A percentile compares a stretch with the other conserved stretches of the same genome.
These are phyloP conservation scores for Themeda triandra DNA, from an alignment of 176 grass and related monocot species.

Conservation along the genomic window DNA sequence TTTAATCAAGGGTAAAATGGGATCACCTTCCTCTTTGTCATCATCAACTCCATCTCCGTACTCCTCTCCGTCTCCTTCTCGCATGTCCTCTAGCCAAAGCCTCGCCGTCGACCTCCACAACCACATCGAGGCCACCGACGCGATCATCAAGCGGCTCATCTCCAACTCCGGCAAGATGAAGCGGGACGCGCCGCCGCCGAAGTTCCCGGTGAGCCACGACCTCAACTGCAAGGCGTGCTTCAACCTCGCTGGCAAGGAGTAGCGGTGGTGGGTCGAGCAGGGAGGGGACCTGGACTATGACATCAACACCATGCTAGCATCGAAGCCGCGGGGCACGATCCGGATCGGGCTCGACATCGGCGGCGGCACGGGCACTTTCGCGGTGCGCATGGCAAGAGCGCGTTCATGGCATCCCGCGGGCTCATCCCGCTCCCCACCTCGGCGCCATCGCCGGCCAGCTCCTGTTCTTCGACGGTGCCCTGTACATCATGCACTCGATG, in stretches of 20 bases:
- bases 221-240: constrained; percentile 49
- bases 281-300: constrained; percentile 33
- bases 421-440: constrained; percentile 48
- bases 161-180: background rate
- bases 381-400: constrained; percentile 49
- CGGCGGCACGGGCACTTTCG: constrained; percentile 56
- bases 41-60: constrained; percentile 26
- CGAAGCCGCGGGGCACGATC: constrained; percentile 44
- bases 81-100: constrained; percentile 15
- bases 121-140: constrained; percentile 10
- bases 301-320: constrained; percentile 47
- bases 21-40: constrained; percentile 15
- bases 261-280: constrained; percentile 34
- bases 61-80: constrained; percentile 18
- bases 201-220: background rate
- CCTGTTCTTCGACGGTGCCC: constrained; percentile 52
- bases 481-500: constrained; percentile 52
- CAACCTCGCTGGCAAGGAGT: constrained; percentile 41
- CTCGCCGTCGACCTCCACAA: constrained; percentile 21
- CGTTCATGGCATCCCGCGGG: constrained; percentile 41
- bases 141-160: constrained; percentile 23
- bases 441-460: constrained; percentile 40
- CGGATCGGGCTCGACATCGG: constrained; percentile 68
- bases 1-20: background rate
- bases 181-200: constrained; percentile 1